Evolutionary conservation across 768 basidiomycete genomes (phyloP), one percentile per base, ranked within the genome.

Genomic region (Serendipita sp.): DNA sequence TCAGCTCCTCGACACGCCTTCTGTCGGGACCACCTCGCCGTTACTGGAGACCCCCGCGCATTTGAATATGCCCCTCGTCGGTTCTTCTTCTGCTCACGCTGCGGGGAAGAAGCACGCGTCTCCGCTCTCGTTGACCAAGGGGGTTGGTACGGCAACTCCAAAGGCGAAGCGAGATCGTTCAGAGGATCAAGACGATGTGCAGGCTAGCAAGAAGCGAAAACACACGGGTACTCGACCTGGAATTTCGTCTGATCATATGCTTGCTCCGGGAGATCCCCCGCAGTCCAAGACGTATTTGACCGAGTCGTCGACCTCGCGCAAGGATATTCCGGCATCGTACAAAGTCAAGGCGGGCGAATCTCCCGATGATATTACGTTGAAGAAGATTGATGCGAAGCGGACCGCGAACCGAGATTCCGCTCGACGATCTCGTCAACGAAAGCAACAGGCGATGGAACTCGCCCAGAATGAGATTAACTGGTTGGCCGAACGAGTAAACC

Each of bases 361-460:
- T 24, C 76, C 79, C 0, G 76, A 75, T 64, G 75, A 67, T 8
- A 80, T 80, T 0, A 82, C 76, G 5, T 71, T 69, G 4, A 78
- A 73, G 1, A 82, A 84, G 67, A 88, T 88, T 68, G 86, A 84
- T 69, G 80, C 80, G 47, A 92, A 92, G 77, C 82, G 92, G 35
- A 79, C 85, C 7, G 84, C 86, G 75, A 95, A 95, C 69, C 92
- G 92, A 2, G 74, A 92, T 3, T 91, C 92, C 0, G 92, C 92
- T 3, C 82, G 92, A 1, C 81, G 86, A 35, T 86, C 84, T 70
- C 80, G 92, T 18, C 81, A 81, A 76, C 80, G 88, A 65, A 92
- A 89, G 77, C 73, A 60, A 35, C 56, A 60, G 56, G 56, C 56
- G 34, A 60, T 60, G 56, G 56, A 60, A 30, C 18, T 4, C 34